Base-by-base conservation (phyloP, 495 filamentous ascomycete genomes). In the Hypoxylon crocopeplum region DNA sequence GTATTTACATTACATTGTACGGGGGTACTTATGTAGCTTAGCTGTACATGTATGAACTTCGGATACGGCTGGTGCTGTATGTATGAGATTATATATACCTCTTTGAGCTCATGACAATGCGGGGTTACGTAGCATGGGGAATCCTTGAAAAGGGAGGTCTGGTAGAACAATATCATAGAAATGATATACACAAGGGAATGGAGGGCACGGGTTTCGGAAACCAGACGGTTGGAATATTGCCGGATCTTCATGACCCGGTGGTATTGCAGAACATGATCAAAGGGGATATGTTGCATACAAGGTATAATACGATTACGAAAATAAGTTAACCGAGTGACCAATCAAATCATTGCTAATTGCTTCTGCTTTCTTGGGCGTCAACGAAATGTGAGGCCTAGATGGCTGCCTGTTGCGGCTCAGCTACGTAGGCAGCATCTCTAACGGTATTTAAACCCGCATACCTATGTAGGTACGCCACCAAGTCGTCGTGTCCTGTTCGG, bases 291-390 rank as follows among this genome's bases (percentile, higher is more conserved):
- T 53, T 15, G 36, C 30, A 37, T 16, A 27, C 51, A 46, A 38
- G 41, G 42, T 56, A 57, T n/a, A 57, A 57, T 48, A 57, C 53
- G 45, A 30, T 38, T 50, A 58, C 55, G 47, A 50, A 45, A 0
- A 12, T 2, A 21, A 20, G 8, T n/a, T n/a, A 33, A 32, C 42
- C 10, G n/a, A 17, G 5, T 27, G 21, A 19, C 55, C 55, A 58
- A 58, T 58, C 30, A 58, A 6, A 50, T 29, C 21, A 29, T 30
- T 29, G 12, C 30, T 27, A 37, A 22, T 48, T 41, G 34, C 30
- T 34, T 33, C 13, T 20, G 8, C 24, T 8, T 20, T 17, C 24
- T 8, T 27, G 24, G 24, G 24, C 4, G 24, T n/a, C n/a, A n/a
- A n/a, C n/a, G n/a, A n/a, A n/a, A n/a, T n/a, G n/a, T n/a, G n/a